phyloP scores from a whole-genome alignment of 148 eudicot genomes.

The Silene conica region DNA sequence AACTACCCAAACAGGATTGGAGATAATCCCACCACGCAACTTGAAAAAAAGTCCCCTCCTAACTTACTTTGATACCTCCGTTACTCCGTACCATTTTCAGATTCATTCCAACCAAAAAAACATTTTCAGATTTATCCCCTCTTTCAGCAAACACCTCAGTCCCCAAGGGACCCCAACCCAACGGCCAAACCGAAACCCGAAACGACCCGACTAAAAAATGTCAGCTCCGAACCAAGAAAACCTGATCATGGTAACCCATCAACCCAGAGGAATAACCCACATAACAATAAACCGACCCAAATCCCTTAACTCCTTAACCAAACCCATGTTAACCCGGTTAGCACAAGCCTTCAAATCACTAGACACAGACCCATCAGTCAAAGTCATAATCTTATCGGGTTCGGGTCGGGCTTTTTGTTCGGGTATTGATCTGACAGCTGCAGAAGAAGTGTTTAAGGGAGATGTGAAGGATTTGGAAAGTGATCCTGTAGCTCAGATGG shows the following conservation, averaged over 20 bases:
- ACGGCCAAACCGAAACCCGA: neutral
- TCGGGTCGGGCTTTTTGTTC: constrained; percentile 88
- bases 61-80: no score
- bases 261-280: constrained; percentile 48
- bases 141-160: neutral
- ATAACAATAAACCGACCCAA: constrained; percentile 86
- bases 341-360: constrained; percentile 61
- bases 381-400: constrained; percentile 77
- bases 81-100: no score
- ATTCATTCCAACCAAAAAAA: no score
- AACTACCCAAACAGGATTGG: no score
- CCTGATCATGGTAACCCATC: constrained; percentile 44
- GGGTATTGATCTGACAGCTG: constrained; percentile 87
- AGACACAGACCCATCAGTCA: constrained; percentile 53
- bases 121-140: neutral
- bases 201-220: constrained; percentile 15
- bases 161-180: neutral
- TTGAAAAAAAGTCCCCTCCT: no score
- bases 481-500: constrained; percentile 92
- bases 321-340: constrained; percentile 54
- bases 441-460: constrained; percentile 91
- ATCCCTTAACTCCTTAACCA: constrained; percentile 71
- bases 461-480: constrained; percentile 65
- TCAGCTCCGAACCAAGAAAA: constrained; percentile 35
- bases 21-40: no score